phyloP scores from a whole-genome alignment of 345 rosid species.

The Noccaea caerulescens region DNA sequence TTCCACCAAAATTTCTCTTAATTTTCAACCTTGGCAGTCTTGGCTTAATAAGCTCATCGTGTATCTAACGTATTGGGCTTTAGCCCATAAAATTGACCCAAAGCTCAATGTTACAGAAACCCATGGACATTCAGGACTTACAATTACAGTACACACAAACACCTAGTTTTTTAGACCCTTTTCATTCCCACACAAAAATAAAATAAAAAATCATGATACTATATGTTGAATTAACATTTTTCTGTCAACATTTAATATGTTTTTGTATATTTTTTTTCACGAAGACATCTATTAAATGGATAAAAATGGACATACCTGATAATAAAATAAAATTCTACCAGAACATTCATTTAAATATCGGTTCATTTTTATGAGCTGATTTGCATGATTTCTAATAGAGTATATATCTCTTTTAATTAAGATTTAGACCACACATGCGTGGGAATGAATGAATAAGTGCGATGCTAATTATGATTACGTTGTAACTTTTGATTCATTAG shows the following conservation, averaged over 20 bases:
- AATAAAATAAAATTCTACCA: background rate
- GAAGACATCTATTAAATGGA: background rate
- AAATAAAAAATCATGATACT: no score
- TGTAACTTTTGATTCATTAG: background rate
- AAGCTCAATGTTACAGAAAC: conserved; percentile 1
- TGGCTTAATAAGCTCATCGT: background rate
- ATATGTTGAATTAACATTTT: no score
- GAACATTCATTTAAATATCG: background rate
- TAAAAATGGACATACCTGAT: background rate
- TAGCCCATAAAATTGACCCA: background rate
- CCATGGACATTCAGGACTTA: conserved; percentile 1
- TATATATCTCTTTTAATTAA: background rate
- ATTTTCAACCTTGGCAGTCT: no score
- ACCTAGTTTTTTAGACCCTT: background rate
- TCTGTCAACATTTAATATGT: background rate
- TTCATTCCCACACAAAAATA: no score
- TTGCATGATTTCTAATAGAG: background rate
- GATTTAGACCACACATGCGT: conserved; percentile 10
- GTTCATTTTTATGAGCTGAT: background rate
- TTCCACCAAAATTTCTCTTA: no score
- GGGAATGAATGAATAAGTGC: conserved; percentile 18
- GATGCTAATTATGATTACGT: conserved; percentile 12
- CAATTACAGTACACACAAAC: background rate
- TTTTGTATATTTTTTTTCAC: background rate
- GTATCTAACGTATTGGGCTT: background rate